A percentile compares a stretch with the other conserved stretches of the same genome.
phyloP scores from a whole-genome alignment of 179 eudicot species.

The Beta macrorhiza region DNA sequence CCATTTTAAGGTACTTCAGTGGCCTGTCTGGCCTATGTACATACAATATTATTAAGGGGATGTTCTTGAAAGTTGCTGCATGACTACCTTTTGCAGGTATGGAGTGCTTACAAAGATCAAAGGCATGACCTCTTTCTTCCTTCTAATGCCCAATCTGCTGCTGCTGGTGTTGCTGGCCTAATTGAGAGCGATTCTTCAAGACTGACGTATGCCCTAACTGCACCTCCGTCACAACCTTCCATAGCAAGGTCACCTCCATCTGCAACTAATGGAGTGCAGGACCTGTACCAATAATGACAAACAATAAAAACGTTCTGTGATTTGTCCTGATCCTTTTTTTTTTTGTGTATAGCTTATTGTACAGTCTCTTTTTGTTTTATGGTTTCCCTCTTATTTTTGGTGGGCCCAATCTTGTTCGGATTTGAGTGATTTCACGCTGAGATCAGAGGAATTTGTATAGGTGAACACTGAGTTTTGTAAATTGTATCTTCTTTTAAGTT shows the following conservation, averaged over 20 bases:
- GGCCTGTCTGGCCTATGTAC: too few species aligned
- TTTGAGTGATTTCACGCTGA: conserved; percentile 14
- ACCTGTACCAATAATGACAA: conserved; percentile 32
- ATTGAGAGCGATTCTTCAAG: conserved; percentile 81
- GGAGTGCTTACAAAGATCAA: conserved; percentile 98
- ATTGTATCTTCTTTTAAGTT: conserved; percentile 3
- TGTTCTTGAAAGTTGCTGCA: neutral
- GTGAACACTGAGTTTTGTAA: conserved; percentile 15
- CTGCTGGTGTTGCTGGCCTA: conserved; percentile 96
- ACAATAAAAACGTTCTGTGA: neutral
- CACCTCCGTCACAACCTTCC: conserved; percentile 57
- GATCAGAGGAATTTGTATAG: conserved; percentile 29
- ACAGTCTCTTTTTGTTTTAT: conserved; percentile 18
- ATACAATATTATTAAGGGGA: too few species aligned
- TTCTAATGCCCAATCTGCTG: conserved; percentile 94
- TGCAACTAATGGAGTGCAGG: conserved; percentile 44
- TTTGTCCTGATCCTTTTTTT: conserved; percentile 3
- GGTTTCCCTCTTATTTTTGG: conserved; percentile 5
- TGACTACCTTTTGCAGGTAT: conserved; percentile 50
- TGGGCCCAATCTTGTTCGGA: conserved; percentile 11
- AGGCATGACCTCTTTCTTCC: conserved; percentile 97
- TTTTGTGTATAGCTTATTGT: conserved; percentile 33
- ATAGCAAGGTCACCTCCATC: conserved; percentile 42
- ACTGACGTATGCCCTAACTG: conserved; percentile 77
- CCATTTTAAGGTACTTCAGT: too few species aligned